Evolutionary conservation across 2,329 filamentous ascomycete species (phyloP).

Genomic region (Aspergillus sp.): DNA sequence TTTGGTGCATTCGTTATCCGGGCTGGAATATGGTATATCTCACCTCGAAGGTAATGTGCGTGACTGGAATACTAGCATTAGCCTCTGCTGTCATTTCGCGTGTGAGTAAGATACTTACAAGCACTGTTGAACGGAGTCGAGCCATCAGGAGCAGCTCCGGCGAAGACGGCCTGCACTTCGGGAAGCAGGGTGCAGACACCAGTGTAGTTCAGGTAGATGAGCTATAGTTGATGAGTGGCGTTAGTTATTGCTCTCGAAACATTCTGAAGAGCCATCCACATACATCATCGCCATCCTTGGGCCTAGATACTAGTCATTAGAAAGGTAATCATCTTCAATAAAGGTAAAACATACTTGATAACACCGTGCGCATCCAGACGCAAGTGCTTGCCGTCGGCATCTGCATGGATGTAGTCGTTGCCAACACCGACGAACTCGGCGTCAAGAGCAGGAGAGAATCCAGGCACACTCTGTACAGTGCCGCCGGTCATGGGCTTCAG

Average conservation of each 20-base stretch:
- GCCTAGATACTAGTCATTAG: constrained; percentile 16
- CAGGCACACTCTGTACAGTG: constrained; percentile 38
- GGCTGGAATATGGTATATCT: neutral
- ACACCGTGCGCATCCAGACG: constrained; percentile 45
- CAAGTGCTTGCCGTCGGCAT: constrained; percentile 42
- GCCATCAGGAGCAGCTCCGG: constrained; percentile 32
- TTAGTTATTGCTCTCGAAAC: neutral
- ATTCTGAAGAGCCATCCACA: no score
- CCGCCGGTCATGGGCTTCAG: constrained; percentile 42
- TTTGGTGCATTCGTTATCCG: neutral
- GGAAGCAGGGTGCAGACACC: constrained; percentile 41
- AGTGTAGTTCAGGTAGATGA: constrained; percentile 45
- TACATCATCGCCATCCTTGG: constrained; percentile 36
- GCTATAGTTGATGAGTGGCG: constrained; percentile 18
- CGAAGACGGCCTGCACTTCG: constrained; percentile 37
- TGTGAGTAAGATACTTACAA: constrained; percentile 32
- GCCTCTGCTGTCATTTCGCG: neutral
- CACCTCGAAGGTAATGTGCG: constrained; percentile 42
- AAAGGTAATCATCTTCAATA: no score
- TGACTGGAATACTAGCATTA: constrained; percentile 30
- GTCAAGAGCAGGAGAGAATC: constrained; percentile 41
- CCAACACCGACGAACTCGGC: constrained; percentile 41
- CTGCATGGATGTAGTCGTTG: constrained; percentile 47
- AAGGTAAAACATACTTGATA: constrained; percentile 37
- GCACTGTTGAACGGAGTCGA: constrained; percentile 43